These are phyloP conservation scores for Penicillium sp. DNA, from an alignment of 2,329 filamentous ascomycete genomes.

Conservation along the genomic window DNA sequence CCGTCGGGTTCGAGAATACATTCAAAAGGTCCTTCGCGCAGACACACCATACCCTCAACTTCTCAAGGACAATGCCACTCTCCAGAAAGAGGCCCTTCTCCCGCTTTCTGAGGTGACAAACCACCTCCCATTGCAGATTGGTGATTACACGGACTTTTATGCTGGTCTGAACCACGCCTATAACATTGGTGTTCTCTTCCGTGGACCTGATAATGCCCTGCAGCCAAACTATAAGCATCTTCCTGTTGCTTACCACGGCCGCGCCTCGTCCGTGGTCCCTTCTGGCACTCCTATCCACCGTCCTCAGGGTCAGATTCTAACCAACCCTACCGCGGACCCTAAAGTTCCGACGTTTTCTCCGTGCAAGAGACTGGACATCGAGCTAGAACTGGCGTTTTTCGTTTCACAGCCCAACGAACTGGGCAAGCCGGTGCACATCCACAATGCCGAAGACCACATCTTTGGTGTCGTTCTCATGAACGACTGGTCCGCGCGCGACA, in stretches of 20 bases:
- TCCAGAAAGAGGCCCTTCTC: slow-evolving; percentile 65
- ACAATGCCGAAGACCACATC: slow-evolving; percentile 70
- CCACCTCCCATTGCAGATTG: slow-evolving; percentile 77
- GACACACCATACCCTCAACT: slow-evolving; percentile 65
- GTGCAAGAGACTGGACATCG: slow-evolving; percentile 73
- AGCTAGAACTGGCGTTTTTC: slow-evolving; percentile 80
- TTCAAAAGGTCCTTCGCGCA: slow-evolving; percentile 69
- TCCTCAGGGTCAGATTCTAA: slow-evolving; percentile 75
- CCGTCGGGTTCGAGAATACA: slow-evolving; percentile 68
- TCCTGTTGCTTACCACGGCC: slow-evolving; percentile 81
- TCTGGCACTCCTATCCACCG: slow-evolving; percentile 75
- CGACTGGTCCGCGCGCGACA: slow-evolving; percentile 83
- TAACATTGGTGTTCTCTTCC: slow-evolving; percentile 73
- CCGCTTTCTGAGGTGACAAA: slow-evolving; percentile 64
- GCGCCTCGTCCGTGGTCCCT: slow-evolving; percentile 75
- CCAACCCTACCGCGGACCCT: slow-evolving; percentile 64
- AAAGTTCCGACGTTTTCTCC: slow-evolving; percentile 69
- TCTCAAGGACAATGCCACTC: slow-evolving; percentile 64
- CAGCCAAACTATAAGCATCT: slow-evolving; percentile 83
- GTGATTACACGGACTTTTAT: slow-evolving; percentile 87
- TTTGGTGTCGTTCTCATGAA: slow-evolving; percentile 85
- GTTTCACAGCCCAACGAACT: slow-evolving; percentile 68
- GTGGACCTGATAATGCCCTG: slow-evolving; percentile 72
- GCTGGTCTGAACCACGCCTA: slow-evolving; percentile 79
- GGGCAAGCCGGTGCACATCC: slow-evolving; percentile 67